Base-by-base conservation (phyloP, 73 alveolate species). In the Paramecium sexaurelia region DNA sequence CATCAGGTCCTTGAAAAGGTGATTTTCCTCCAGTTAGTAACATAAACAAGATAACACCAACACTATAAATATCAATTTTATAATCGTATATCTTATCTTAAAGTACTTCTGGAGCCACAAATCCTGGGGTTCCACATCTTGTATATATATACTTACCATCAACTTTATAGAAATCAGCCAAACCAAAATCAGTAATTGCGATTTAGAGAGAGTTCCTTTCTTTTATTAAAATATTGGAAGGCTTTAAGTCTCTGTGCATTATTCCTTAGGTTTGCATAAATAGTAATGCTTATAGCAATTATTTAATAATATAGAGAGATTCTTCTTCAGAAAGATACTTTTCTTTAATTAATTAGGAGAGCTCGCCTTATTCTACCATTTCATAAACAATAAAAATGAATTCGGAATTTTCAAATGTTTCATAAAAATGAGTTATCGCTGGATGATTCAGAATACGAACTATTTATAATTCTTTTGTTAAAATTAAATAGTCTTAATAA, bases 71-170 rank as follows among this genome's bases (percentile, higher is more conserved):
- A 93, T 95, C 98, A 20, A 95, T 90, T 37, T 93, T 92, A 57
- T 43, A 83, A 73, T 90, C 93, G 75, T 95, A 95, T 7, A 82
- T 92, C 51, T 83, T 92, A 22, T 95, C 94, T 91, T 93, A 83
- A 22, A 95, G 69, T 33, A 95, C 92, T 57, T 95, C 98, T 27
- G 98, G 98, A 7, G 98, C 98, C 67, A 95, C 95, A 91, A 85
- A 95, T 9, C 97, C 97, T 5, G 96, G 92, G 13, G 98, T 94
- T 15, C 98, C 98, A 24, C 96, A 92, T 92, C 93, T 95, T 36
- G 68, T 85, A 91, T 93, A 93, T 8, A 32, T 61, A 61, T 61
- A 61, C 17, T 61, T 61, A 5, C 92, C 92, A 43, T 92, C 90
- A 13, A 15, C 6, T 36, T 85, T 95, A 27, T 85, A 86, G 55